These are phyloP conservation scores for Seminavis robusta DNA, from an alignment of 108 stramenopile species.

Conservation along the genomic window DNA sequence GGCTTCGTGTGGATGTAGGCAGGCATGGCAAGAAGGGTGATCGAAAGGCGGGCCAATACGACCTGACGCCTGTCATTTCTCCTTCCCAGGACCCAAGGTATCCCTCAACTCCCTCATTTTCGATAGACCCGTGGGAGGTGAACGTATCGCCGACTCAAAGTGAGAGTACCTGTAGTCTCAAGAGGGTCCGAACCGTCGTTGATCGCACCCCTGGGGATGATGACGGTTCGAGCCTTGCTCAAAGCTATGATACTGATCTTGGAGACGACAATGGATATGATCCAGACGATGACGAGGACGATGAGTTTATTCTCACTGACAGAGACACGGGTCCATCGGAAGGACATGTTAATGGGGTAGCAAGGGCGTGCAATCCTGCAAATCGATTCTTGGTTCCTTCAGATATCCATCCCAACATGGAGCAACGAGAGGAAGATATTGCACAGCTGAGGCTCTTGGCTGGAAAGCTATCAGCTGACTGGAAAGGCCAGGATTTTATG, in stretches of 20 bases:
- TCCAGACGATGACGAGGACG: slow-evolving; percentile 11
- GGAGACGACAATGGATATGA: not conserved
- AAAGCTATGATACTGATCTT: slow-evolving; percentile 5
- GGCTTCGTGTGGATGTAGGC: too few relatives aligned
- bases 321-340: too few relatives aligned
- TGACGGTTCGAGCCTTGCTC: slow-evolving; percentile 12
- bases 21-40: too few relatives aligned
- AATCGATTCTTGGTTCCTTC: slow-evolving; percentile 33
- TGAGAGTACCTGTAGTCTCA: not conserved
- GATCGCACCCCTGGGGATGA: too few relatives aligned
- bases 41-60: too few relatives aligned
- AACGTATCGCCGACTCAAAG: not conserved
- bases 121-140: slow-evolving; percentile 31
- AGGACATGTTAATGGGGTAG: slow-evolving; percentile 13
- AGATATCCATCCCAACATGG: slow-evolving; percentile 49
- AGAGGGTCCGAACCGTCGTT: slow-evolving; percentile 1
- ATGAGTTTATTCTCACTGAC: too few relatives aligned
- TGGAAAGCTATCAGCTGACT: slow-evolving; percentile 71
- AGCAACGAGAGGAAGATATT: slow-evolving; percentile 61
- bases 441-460: slow-evolving; percentile 73
- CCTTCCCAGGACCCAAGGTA: not conserved
- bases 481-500: slow-evolving; percentile 61
- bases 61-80: slow-evolving; percentile 17
- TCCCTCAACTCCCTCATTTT: slow-evolving; percentile 5
- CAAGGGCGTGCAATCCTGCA: slow-evolving; percentile 15